These are phyloP conservation scores for Pseudogymnoascus sp. DNA, from an alignment of 2,329 filamentous ascomycete species.

Conservation along the genomic window DNA sequence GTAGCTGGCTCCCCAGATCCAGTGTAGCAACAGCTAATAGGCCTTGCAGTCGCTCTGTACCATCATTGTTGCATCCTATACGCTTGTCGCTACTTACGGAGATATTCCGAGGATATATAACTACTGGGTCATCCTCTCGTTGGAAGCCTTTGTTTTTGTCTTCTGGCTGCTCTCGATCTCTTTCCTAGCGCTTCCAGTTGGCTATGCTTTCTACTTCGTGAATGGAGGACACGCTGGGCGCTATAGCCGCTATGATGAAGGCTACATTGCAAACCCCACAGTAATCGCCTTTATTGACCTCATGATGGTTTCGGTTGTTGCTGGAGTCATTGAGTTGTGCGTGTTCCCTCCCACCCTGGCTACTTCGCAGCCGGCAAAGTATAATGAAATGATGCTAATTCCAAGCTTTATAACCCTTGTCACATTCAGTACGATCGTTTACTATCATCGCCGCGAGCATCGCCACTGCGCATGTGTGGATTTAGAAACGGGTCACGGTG, in stretches of 20 bases:
- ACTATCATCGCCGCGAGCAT: not conserved
- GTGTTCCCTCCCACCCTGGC: not conserved
- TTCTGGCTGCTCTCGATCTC: not conserved
- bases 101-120: not conserved
- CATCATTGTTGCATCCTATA: not conserved
- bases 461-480: not conserved
- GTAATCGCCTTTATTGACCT: not conserved
- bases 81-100: not conserved
- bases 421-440: not conserved
- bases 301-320: slow-evolving; percentile 1
- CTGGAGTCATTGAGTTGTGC: not conserved
- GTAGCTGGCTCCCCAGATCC: too few species aligned
- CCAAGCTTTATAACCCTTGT: not conserved
- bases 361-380: not conserved
- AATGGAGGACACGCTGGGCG: not conserved
- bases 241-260: not conserved
- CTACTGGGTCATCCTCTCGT: not conserved
- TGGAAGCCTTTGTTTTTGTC: not conserved
- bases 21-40: not conserved
- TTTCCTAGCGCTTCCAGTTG: not conserved
- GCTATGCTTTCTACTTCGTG: not conserved
- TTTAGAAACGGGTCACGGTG: not conserved
- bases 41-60: not conserved
- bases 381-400: not conserved
- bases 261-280: not conserved